phyloP scores from a whole-genome alignment of 1,284 basidiomycete genomes.

The Ustilago loliicola region DNA sequence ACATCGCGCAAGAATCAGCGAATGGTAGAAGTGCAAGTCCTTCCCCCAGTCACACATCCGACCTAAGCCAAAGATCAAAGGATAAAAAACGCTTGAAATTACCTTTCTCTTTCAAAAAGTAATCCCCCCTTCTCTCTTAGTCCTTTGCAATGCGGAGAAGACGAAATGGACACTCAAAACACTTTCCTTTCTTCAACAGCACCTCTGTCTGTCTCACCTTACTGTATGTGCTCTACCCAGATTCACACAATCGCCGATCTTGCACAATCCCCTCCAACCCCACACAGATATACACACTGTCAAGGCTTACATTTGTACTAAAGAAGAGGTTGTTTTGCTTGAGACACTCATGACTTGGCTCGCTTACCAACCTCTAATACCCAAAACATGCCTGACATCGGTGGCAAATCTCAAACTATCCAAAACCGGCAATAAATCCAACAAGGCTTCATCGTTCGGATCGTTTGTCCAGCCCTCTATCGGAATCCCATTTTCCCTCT shows the following conservation, averaged over 20 bases:
- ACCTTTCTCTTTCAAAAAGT: conserved; percentile 59
- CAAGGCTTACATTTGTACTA: too few species aligned
- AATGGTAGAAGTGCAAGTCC: conserved; percentile 26
- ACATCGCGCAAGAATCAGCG: neutral
- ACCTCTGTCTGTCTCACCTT: too few species aligned
- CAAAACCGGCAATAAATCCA: conserved; percentile 93
- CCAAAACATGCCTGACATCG: conserved; percentile 92
- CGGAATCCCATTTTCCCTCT: conserved; percentile 97
- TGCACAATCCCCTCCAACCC: too few species aligned
- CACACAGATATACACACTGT: too few species aligned
- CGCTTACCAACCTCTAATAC: conserved; percentile 74
- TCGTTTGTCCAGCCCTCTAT: conserved; percentile 99
- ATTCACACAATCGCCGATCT: too few species aligned
- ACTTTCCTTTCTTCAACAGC: too few species aligned
- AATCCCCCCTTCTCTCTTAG: neutral
- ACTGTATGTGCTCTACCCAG: too few species aligned
- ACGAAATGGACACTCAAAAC: too few species aligned
- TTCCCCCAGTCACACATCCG: conserved; percentile 28
- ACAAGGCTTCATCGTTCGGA: conserved; percentile 93
- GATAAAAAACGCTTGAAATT: conserved; percentile 59
- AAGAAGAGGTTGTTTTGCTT: too few species aligned
- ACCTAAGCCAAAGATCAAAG: conserved; percentile 35
- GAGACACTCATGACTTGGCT: too few species aligned
- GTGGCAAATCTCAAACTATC: conserved; percentile 95
- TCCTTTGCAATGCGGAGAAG: neutral